A percentile compares a stretch with the other conserved stretches of the same genome.
Evolutionary conservation across 208 protist species (phyloP).

Genomic region (Wallacemonas rigidus): DNA sequence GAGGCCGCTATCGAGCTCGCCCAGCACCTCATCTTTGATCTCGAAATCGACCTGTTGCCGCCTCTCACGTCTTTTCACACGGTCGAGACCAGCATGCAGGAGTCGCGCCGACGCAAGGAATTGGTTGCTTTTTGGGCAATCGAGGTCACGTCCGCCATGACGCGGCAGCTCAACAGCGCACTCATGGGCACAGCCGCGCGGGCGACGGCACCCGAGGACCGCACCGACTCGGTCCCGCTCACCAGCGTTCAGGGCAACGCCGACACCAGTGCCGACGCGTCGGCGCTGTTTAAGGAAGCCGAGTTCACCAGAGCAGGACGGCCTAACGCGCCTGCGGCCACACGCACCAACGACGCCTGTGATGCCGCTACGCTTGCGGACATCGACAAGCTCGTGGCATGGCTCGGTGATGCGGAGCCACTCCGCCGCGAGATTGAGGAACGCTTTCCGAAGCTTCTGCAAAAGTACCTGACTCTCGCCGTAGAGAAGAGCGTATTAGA

Average conservation of each 20-base stretch:
- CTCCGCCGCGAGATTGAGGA: constrained; percentile 27
- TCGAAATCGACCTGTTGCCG: constrained; percentile 4
- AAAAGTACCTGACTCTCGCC: constrained; percentile 1
- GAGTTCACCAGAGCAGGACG: not conserved
- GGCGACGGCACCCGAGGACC: not conserved
- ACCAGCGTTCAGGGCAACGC: not conserved
- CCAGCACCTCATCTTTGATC: constrained; percentile 11
- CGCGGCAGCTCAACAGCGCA: constrained; percentile 16
- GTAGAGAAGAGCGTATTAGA: constrained; percentile 11
- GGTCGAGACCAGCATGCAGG: constrained; percentile 13
- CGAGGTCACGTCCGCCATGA: constrained; percentile 8
- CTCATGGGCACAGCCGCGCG: not conserved
- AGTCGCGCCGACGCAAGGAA: constrained; percentile 13
- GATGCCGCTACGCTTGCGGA: constrained; percentile 13
- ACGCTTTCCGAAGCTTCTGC: constrained; percentile 23
- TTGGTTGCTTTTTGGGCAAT: constrained; percentile 6
- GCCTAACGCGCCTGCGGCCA: not conserved
- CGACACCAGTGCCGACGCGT: not conserved
- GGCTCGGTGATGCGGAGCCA: constrained; percentile 2
- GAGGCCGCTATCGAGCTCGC: constrained; percentile 1
- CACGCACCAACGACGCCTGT: not conserved
- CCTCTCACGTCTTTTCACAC: not conserved
- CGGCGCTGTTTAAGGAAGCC: not conserved
- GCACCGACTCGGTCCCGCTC: not conserved
- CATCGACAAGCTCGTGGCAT: constrained; percentile 28